Evolutionary conservation across 176 grass and related monocot genomes (phyloP).

Genomic region (Luzula sylvatica): DNA sequence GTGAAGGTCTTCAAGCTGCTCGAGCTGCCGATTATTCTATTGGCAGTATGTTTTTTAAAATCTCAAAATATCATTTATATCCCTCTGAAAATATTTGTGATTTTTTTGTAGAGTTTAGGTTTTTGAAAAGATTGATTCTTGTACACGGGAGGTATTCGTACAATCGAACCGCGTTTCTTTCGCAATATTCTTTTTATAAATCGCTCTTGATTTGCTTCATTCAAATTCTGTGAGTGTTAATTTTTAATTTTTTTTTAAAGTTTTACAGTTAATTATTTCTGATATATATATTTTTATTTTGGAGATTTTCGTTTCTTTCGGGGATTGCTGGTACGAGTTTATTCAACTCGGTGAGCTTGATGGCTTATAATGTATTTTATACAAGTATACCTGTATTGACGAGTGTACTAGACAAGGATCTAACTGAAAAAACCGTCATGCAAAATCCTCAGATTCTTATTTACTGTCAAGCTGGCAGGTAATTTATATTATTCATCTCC

Average conservation of each 20-base stretch:
- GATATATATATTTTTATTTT: constrained; percentile 19
- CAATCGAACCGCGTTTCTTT: constrained; percentile 90
- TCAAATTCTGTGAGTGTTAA: constrained; percentile 84
- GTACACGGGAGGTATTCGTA: constrained; percentile 95
- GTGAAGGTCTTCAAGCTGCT: constrained; percentile 98
- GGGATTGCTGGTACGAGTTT: constrained; percentile 92
- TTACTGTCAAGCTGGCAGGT: constrained; percentile 97
- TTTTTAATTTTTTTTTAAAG: constrained; percentile 6
- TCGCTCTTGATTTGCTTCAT: constrained; percentile 98
- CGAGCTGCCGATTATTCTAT: constrained; percentile 95
- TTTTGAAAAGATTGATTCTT: constrained; percentile 91
- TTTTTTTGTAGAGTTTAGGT: constrained; percentile 68
- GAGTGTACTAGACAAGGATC: constrained; percentile 82
- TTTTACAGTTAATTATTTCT: constrained; percentile 13
- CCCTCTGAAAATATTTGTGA: too few relatives aligned
- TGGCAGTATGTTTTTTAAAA: constrained; percentile 57
- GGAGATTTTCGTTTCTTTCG: constrained; percentile 97
- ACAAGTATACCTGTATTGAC: constrained; percentile 93
- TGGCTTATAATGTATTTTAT: constrained; percentile 99
- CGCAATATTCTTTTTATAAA: constrained; percentile 99
- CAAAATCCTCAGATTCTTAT: constrained; percentile 90
- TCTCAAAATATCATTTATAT: neutral
- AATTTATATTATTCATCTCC: constrained; percentile 12
- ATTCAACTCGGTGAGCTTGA: constrained; percentile 93
- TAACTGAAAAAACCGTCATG: constrained; percentile 86